Conservation (phyloP, 2,329 filamentous ascomycete species). For the Pseudogymnoascus sp. region DNA sequence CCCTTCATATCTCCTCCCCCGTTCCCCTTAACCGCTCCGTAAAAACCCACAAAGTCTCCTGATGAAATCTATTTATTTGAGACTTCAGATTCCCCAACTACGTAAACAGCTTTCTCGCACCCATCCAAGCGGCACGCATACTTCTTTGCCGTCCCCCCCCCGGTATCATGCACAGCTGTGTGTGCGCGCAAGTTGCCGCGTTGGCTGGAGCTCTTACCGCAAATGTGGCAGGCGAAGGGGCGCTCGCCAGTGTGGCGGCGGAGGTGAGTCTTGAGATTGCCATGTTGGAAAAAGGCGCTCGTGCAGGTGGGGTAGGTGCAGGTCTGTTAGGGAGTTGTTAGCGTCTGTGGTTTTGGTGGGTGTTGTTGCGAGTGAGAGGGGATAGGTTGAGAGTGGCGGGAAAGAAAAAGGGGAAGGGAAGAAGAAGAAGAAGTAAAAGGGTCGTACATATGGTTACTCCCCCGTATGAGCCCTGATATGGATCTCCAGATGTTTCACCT, state of each 20-base stretch:
- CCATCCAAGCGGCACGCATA: conserved; percentile 75
- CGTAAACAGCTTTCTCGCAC: conserved; percentile 79
- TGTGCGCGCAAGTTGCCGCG: conserved; percentile 80
- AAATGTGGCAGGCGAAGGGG: conserved; percentile 72
- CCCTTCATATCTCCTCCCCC: too few relatives aligned
- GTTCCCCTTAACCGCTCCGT: conserved; percentile 53
- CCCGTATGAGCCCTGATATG: conserved; percentile 85
- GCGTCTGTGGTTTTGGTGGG: not conserved
- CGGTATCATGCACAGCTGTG: conserved; percentile 63
- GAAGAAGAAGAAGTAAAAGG: not conserved
- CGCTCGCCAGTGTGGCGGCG: conserved; percentile 81
- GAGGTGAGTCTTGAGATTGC: conserved; percentile 87
- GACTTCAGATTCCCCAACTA: conserved; percentile 90
- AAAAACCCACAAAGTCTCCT: conserved; percentile 60
- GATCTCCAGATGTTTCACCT: conserved; percentile 89
- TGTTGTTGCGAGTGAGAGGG: not conserved
- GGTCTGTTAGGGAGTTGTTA: conserved; percentile 10
- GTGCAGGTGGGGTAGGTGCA: conserved; percentile 69
- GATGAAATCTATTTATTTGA: conserved; percentile 92
- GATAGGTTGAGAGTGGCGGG: too few relatives aligned
- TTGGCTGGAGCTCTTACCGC: conserved; percentile 77
- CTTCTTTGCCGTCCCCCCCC: conserved; percentile 53
- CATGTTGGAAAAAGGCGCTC: conserved; percentile 76
- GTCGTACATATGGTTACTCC: conserved; percentile 69
- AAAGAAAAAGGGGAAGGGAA: too few relatives aligned